Evolutionary conservation across 768 basidiomycete species (phyloP), one percentile per base, ranked within the genome.

Genomic region (Serendipita vermifera): DNA sequence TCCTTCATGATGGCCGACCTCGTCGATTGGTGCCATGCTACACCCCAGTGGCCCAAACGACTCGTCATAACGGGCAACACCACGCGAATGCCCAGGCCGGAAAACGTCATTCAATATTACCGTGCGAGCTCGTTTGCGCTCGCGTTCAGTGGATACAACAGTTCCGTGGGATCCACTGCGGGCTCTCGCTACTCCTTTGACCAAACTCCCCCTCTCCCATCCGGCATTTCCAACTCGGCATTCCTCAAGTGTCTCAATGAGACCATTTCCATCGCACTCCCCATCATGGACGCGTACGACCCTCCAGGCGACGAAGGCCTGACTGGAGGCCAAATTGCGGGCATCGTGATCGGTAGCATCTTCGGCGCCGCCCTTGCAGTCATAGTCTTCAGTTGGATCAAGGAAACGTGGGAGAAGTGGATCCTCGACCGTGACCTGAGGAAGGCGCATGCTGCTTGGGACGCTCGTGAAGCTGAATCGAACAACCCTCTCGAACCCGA

Each of bases 31-130:
- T 57, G 56, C 31, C 24, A 31, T 31, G 56, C 41, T 3, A 35
- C 22, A 3, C 57, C 57, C 41, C 17, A 5, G 3, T 39, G n/a
- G 22, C 35, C 38, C 9, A 20, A 7, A 15, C 15, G 20, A 7
- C 31, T 57, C 43, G 5, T 3, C 24, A 15, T 46, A 29, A 33
- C 32, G 29, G 35, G 5, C 31, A n/a, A n/a, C n/a, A n/a, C n/a
- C n/a, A n/a, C n/a, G n/a, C n/a, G n/a, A n/a, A 5, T 3, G 14
- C 27, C 56, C 9, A 38, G 48, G 29, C 56, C 56, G 20, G 46
- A 57, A 32, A 43, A 35, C n/a, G 56, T 48, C 4, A 31, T 59
- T 26, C 59, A 61, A 38, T 59, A 59, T 40, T 59, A 59, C 32
- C 58, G 58, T 35, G 58, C 58, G 7, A 51, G 41, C 15, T 3